Evolutionary conservation across 352 stramenopile species (phyloP).

Genomic region (Phytopythium vexans): DNA sequence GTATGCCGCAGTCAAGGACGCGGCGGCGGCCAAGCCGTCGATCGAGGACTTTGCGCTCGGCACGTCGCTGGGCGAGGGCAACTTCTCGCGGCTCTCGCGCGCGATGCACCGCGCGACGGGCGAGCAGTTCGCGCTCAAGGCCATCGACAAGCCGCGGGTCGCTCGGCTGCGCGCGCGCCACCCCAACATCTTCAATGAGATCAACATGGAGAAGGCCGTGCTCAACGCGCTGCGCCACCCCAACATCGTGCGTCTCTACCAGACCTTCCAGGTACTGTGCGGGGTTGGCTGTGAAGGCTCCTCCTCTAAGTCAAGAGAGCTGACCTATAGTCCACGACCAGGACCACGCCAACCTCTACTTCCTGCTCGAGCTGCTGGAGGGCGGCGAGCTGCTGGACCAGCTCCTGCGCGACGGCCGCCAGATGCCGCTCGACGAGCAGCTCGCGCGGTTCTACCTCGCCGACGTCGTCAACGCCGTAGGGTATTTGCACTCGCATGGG

Average conservation of each 20-base stretch:
- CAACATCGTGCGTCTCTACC: constrained; percentile 93
- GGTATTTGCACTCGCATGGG: constrained; percentile 91
- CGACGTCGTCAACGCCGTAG: constrained; percentile 89
- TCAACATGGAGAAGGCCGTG: constrained; percentile 97
- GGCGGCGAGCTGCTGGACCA: constrained; percentile 91
- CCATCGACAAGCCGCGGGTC: constrained; percentile 91
- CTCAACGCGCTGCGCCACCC: constrained; percentile 87
- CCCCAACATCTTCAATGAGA: constrained; percentile 98
- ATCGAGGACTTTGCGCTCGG: constrained; percentile 75
- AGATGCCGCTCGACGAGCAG: constrained; percentile 75
- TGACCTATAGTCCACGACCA: constrained; percentile 1
- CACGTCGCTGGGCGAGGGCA: constrained; percentile 79
- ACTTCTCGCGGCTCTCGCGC: constrained; percentile 94
- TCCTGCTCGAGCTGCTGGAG: constrained; percentile 92
- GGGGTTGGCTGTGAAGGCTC: neutral
- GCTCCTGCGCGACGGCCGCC: constrained; percentile 77
- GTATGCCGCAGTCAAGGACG: constrained; percentile 57
- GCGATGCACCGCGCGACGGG: constrained; percentile 85
- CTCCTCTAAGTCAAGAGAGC: neutral
- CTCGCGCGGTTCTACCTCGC: constrained; percentile 85
- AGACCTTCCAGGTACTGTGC: constrained; percentile 90
- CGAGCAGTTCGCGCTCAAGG: constrained; percentile 95
- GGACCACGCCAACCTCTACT: constrained; percentile 94
- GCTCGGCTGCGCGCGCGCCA: constrained; percentile 90
- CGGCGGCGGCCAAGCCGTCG: constrained; percentile 51